phyloP scores from a whole-genome alignment of 192 early-diverging fungal species.

The Haplosporangium gracile region DNA sequence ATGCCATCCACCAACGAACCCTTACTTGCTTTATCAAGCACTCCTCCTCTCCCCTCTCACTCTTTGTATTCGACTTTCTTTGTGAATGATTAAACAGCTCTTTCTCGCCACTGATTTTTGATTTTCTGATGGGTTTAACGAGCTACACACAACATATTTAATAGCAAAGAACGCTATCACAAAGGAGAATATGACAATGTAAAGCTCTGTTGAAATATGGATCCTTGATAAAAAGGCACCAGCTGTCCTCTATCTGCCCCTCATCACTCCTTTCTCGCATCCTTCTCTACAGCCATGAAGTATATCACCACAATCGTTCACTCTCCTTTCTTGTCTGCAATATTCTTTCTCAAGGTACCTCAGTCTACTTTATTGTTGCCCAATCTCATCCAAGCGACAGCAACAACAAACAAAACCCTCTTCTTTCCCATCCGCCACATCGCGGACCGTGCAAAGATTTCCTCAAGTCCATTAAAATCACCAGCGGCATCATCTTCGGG shows the following conservation, averaged over 20 bases:
- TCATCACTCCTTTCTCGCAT: not conserved
- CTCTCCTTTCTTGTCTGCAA: not conserved
- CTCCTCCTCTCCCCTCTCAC: too few relatives aligned
- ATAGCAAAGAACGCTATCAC: not conserved
- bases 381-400: not conserved
- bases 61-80: not conserved
- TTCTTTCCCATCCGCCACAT: not conserved
- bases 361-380: not conserved
- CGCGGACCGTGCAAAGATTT: not conserved
- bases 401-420: not conserved
- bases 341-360: not conserved
- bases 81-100: not conserved
- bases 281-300: not conserved
- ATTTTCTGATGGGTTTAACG: not conserved
- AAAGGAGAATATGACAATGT: not conserved
- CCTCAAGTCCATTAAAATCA: not conserved
- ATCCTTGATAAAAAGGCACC: too few relatives aligned
- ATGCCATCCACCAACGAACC: not conserved
- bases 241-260: not conserved
- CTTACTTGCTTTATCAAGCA: constrained; percentile 2
- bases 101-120: not conserved
- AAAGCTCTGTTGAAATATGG: not conserved
- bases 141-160: not conserved
- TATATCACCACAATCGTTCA: not conserved
- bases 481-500: not conserved